Conservation (phyloP, 352 stramenopile genomes). For the Aphanomyces euteiches region DNA sequence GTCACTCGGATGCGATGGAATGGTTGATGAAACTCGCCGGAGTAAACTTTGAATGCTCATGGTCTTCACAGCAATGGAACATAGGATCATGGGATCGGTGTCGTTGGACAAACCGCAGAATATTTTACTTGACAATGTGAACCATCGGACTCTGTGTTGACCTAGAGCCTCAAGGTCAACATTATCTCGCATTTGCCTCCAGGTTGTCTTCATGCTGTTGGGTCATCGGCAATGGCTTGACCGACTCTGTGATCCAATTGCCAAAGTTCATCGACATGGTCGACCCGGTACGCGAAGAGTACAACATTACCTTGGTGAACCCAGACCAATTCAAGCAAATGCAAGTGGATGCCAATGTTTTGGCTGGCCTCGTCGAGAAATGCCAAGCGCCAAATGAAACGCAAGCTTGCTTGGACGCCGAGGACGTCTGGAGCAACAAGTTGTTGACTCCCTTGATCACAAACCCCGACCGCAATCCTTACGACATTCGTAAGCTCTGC, state of each 20-base stretch:
- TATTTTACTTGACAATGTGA: too few species aligned
- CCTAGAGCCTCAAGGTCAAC: too few species aligned
- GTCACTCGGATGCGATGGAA: too few species aligned
- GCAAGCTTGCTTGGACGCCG: constrained; percentile 44
- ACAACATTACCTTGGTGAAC: constrained; percentile 57
- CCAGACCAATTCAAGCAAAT: constrained; percentile 47
- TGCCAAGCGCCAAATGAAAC: constrained; percentile 48
- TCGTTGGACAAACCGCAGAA: too few species aligned
- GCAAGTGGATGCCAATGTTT: constrained; percentile 41
- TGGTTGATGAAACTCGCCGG: too few species aligned
- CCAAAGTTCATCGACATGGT: constrained; percentile 68
- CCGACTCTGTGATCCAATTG: constrained; percentile 53
- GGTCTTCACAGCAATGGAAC: too few species aligned
- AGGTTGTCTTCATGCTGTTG: too few species aligned
- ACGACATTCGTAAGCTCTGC: constrained; percentile 29
- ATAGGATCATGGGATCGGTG: too few species aligned
- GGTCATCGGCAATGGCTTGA: constrained; percentile 68
- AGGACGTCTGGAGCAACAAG: constrained; percentile 43
- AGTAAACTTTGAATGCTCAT: too few species aligned
- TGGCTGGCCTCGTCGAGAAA: constrained; percentile 38
- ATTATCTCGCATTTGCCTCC: too few species aligned
- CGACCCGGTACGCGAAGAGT: constrained; percentile 49
- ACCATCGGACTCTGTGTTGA: too few species aligned
- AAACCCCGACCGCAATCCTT: constrained; percentile 13
- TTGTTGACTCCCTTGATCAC: constrained; percentile 31